A percentile compares a stretch with the other conserved stretches of the same genome.
Conservation (phyloP, 2,329 filamentous ascomycete species). For the Fusarium miscanthi region DNA sequence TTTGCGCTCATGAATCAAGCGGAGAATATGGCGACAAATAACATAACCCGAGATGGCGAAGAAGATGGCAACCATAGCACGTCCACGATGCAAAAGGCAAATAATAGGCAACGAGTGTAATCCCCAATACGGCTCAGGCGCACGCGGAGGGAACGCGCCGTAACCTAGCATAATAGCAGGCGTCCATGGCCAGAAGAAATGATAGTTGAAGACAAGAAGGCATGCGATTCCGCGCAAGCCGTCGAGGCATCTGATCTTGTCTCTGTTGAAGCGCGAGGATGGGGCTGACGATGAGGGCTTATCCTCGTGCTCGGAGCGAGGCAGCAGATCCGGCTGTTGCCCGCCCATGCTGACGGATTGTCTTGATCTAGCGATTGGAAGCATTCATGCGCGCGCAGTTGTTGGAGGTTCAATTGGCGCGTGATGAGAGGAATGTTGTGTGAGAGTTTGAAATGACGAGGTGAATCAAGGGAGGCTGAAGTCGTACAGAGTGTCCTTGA, state of each 20-base stretch:
- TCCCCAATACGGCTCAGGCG: constrained; percentile 49
- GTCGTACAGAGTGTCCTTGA: constrained; percentile 32
- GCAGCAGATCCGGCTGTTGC: constrained; percentile 31
- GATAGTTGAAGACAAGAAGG: constrained; percentile 57
- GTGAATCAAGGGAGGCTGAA: constrained; percentile 18
- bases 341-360: constrained; percentile 35
- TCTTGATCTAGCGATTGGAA: constrained; percentile 30
- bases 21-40: constrained; percentile 52
- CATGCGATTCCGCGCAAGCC: constrained; percentile 56
- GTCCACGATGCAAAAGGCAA: constrained; percentile 54
- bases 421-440: background rate
- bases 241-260: constrained; percentile 55
- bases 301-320: constrained; percentile 27
- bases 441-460: constrained; percentile 1
- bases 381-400: constrained; percentile 27
- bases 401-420: background rate
- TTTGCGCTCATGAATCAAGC: constrained; percentile 51
- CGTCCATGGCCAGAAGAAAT: constrained; percentile 56
- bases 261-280: constrained; percentile 28
- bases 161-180: constrained; percentile 55
- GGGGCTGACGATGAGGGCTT: constrained; percentile 21
- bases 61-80: constrained; percentile 57
- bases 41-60: constrained; percentile 59
- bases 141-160: constrained; percentile 51
- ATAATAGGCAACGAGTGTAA: constrained; percentile 53